phyloP scores from a whole-genome alignment of 345 rosid genomes.

The Salix dunnii region DNA sequence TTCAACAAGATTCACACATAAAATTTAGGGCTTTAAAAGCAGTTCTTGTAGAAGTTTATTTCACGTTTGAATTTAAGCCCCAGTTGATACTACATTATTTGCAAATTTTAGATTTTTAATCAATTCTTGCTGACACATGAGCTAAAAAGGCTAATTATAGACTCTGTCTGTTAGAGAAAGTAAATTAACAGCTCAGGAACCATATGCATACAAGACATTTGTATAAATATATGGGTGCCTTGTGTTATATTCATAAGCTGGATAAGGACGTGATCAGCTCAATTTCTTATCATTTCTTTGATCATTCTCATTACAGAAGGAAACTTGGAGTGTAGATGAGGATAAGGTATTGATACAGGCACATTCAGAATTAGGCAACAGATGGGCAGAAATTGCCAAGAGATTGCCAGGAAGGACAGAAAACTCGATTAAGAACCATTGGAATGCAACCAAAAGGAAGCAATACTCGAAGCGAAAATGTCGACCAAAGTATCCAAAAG shows the following conservation, averaged over 20 bases:
- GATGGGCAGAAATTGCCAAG: constrained; percentile 97
- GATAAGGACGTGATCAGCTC: not conserved
- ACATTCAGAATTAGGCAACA: constrained; percentile 86
- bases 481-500: constrained; percentile 67
- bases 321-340: constrained; percentile 87
- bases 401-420: constrained; percentile 93
- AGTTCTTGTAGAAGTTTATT: not conserved
- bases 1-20: not conserved
- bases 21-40: not conserved
- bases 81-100: not conserved
- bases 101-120: not conserved
- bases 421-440: constrained; percentile 97
- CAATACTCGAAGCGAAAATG: constrained; percentile 81
- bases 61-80: constrained; percentile 1
- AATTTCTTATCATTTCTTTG: not conserved
- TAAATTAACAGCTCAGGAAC: not conserved
- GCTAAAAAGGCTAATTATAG: not conserved
- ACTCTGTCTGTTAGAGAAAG: constrained; percentile 9
- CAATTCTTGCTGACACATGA: not conserved
- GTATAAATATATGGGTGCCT: not conserved
- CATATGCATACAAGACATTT: constrained; percentile 15
- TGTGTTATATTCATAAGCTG: not conserved
- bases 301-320: constrained; percentile 46
- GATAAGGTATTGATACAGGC: constrained; percentile 70
- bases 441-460: constrained; percentile 97